phyloP scores from a whole-genome alignment of 129 eudicot genomes.

The Flaveria bidentis region DNA sequence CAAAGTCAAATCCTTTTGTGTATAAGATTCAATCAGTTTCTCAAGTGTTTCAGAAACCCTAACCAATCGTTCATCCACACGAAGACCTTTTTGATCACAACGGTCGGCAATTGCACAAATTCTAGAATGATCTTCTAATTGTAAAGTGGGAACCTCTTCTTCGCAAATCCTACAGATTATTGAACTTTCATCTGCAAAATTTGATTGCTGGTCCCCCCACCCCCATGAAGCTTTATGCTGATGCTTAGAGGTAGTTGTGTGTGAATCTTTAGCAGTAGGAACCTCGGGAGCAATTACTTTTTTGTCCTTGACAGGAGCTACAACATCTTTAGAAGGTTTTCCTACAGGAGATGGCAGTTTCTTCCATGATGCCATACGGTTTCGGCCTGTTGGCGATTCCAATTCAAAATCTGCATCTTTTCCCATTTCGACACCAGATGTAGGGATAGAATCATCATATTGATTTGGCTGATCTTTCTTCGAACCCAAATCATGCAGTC shows the following conservation, averaged over 20 bases:
- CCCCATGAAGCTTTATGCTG: slow-evolving; percentile 93
- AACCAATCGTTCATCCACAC: slow-evolving; percentile 80
- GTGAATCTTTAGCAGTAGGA: slow-evolving; percentile 54
- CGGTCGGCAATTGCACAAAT: slow-evolving; percentile 94
- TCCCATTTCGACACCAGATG: slow-evolving; percentile 36
- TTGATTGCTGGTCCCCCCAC: slow-evolving; percentile 84
- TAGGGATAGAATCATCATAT: not conserved
- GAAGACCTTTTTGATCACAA: slow-evolving; percentile 88
- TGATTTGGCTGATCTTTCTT: slow-evolving; percentile 44
- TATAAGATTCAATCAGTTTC: slow-evolving; percentile 74
- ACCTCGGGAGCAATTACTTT: slow-evolving; percentile 48
- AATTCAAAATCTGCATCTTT: slow-evolving; percentile 46
- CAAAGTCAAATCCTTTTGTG: slow-evolving; percentile 67
- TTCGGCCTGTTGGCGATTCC: slow-evolving; percentile 51
- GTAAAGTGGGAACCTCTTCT: slow-evolving; percentile 92
- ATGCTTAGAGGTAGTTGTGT: slow-evolving; percentile 56
- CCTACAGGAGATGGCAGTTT: slow-evolving; percentile 73
- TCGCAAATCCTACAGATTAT: slow-evolving; percentile 98
- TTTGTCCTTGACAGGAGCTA: slow-evolving; percentile 31
- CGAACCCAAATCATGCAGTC: slow-evolving; percentile 42
- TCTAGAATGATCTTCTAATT: slow-evolving; percentile 96
- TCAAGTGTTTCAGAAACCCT: slow-evolving; percentile 86
- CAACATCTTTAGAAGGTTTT: slow-evolving; percentile 52
- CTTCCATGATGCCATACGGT: slow-evolving; percentile 92
- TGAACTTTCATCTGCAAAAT: slow-evolving; percentile 63